Base-by-base conservation (phyloP, 2,329 filamentous ascomycete genomes). In the Fusarium begoniae region DNA sequence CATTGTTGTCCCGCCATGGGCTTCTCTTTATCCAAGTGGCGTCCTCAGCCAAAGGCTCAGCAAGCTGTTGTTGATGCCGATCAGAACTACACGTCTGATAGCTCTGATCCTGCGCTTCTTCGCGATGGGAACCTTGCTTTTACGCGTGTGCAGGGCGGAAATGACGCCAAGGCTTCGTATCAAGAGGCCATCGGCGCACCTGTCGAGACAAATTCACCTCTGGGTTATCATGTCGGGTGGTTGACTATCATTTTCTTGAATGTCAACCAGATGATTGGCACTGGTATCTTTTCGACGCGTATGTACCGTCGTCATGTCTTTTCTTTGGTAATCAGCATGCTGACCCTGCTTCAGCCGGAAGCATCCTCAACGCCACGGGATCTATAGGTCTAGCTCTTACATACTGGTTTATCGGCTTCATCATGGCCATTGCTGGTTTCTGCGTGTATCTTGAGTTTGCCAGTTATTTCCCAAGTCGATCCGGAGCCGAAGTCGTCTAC, bases 401-500 rank as follows among this genome's bases (percentile, higher is more conserved):
- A 18, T 92, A 89, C 81, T 93, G 91, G 91, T 80, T 87, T 2
- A 84, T 93, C 20, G 91, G 91, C 6, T 88, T 89, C 66, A 57
- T 92, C 43, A 88, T 91, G 58, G 87, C 90, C 0, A 78, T 85
- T 1, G 84, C 88, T 3, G 87, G 87, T 2, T 84, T 92, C 9
- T 82, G 85, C 0, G 86, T 91, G 0, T 92, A 92, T 66, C 86
- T 92, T 11, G 91, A 93, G 74, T 88, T 89, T 17, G 87, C 90
- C 0, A 85, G 89, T 2, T 92, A 90, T 70, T 93, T 93, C 69
- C 90, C 91, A 1, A 92, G 88, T 77, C 87, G 91, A 17, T 91
- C 89, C 4, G 91, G 91, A 1, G 87, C 87, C 2, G 90, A 93
- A 75, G 90, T 91, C 0, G 91, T 91, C 0, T 93, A 92, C 71